A percentile compares a stretch with the other conserved stretches of the same genome.
Conservation (phyloP, 148 eudicot genomes). For the Silene conica region DNA sequence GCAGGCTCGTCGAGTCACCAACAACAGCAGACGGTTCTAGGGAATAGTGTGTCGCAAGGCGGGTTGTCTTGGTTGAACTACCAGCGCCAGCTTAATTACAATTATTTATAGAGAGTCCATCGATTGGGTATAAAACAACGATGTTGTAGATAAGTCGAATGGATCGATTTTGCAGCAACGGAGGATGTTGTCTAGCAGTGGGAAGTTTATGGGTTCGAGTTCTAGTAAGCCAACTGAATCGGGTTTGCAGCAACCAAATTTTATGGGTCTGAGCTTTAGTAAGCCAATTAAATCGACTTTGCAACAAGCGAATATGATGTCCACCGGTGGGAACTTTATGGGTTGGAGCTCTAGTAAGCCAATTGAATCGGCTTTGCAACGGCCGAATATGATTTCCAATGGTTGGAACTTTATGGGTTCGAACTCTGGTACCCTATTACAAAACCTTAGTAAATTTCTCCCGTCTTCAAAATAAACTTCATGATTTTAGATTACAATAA, state of each 20-base stretch:
- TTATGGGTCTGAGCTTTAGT: too few species aligned
- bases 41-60: not conserved
- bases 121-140: not conserved
- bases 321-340: too few species aligned
- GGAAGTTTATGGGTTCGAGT: too few species aligned
- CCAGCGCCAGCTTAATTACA: not conserved
- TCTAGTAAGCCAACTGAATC: too few species aligned
- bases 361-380: too few species aligned
- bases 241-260: too few species aligned
- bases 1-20: not conserved
- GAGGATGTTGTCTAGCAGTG: not conserved
- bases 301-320: too few species aligned
- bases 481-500: not conserved
- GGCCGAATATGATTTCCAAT: too few species aligned
- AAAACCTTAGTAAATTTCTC: not conserved
- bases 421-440: constrained; percentile 18
- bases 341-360: too few species aligned
- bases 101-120: not conserved
- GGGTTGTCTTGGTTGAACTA: not conserved
- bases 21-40: not conserved
- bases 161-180: not conserved
- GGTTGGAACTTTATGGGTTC: too few species aligned
- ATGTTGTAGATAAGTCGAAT: not conserved
- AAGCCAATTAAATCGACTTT: too few species aligned
- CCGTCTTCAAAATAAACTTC: not conserved